phyloP scores from a whole-genome alignment of 2,329 filamentous ascomycete genomes.

The Alternaria novae-zelandiae region DNA sequence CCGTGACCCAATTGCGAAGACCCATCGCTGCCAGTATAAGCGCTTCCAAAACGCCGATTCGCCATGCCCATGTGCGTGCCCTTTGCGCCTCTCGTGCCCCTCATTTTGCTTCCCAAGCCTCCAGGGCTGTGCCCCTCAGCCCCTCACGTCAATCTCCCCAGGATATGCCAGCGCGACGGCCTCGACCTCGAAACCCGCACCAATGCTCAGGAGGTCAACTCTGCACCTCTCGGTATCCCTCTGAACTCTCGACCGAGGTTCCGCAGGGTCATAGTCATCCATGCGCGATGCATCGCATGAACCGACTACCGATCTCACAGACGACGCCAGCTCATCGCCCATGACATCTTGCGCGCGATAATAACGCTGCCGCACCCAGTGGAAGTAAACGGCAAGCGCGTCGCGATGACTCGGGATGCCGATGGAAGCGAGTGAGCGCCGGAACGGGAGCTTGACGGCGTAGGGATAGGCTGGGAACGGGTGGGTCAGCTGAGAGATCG shows the following conservation, averaged over 20 bases:
- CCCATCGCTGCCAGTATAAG: neutral
- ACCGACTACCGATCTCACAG: neutral
- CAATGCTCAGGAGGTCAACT: slow-evolving; percentile 6
- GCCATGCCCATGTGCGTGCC: neutral
- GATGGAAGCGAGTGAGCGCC: slow-evolving; percentile 22
- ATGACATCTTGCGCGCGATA: slow-evolving; percentile 3
- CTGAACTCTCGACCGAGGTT: neutral
- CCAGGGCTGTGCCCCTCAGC: neutral
- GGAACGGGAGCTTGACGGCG: slow-evolving; percentile 9
- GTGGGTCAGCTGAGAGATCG: slow-evolving; percentile 1
- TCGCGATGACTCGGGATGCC: slow-evolving; percentile 31
- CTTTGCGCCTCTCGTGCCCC: neutral
- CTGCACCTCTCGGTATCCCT: neutral
- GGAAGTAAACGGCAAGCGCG: slow-evolving; percentile 30
- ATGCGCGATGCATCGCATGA: neutral
- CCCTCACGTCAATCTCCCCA: slow-evolving; percentile 12
- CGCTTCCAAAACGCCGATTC: neutral
- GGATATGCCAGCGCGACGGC: neutral
- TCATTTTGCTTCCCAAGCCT: neutral
- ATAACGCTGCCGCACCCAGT: slow-evolving; percentile 26
- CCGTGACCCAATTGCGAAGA: neutral
- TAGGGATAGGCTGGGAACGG: slow-evolving; percentile 4
- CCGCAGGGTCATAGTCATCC: neutral
- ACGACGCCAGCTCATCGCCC: neutral
- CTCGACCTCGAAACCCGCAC: slow-evolving; percentile 7